Evolutionary conservation across 768 basidiomycete species (phyloP).

Genomic region (Termitomyces sp.): DNA sequence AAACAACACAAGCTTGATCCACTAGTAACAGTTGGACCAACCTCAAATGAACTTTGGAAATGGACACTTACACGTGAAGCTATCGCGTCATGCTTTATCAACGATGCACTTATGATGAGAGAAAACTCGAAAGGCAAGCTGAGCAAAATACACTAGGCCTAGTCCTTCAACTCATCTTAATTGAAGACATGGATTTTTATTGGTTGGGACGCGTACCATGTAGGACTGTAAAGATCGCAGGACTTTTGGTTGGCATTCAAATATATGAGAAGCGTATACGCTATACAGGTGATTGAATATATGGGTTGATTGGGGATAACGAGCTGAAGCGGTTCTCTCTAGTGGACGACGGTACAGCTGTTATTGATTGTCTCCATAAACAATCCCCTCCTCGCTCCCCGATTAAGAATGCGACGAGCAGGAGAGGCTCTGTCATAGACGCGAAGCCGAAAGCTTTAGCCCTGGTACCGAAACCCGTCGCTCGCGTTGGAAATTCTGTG

Average conservation of each 20-base stretch:
- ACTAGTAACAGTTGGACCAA: background rate
- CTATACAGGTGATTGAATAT: slow-evolving; percentile 45
- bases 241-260: slow-evolving; percentile 59
- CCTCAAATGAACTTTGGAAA: slow-evolving; percentile 28
- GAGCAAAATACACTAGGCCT: background rate
- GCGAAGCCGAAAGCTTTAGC: slow-evolving; percentile 16
- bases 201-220: slow-evolving; percentile 74
- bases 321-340: background rate
- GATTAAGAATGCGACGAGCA: slow-evolving; percentile 11
- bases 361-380: slow-evolving; percentile 60
- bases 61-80: slow-evolving; percentile 59
- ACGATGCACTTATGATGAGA: slow-evolving; percentile 47
- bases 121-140: slow-evolving; percentile 28
- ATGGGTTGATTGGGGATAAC: background rate
- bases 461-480: slow-evolving; percentile 24
- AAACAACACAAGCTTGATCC: slow-evolving; percentile 13
- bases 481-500: slow-evolving; percentile 42
- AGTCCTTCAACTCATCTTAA: slow-evolving; percentile 2
- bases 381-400: slow-evolving; percentile 21
- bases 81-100: slow-evolving; percentile 48
- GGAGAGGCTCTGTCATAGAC: slow-evolving; percentile 7
- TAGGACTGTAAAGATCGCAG: slow-evolving; percentile 55
- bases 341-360: slow-evolving; percentile 79
- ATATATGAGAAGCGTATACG: slow-evolving; percentile 53
- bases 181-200: slow-evolving; percentile 53